phyloP scores from a whole-genome alignment of 2,329 filamentous ascomycete genomes.

The Malbranchea cinnamomea region DNA sequence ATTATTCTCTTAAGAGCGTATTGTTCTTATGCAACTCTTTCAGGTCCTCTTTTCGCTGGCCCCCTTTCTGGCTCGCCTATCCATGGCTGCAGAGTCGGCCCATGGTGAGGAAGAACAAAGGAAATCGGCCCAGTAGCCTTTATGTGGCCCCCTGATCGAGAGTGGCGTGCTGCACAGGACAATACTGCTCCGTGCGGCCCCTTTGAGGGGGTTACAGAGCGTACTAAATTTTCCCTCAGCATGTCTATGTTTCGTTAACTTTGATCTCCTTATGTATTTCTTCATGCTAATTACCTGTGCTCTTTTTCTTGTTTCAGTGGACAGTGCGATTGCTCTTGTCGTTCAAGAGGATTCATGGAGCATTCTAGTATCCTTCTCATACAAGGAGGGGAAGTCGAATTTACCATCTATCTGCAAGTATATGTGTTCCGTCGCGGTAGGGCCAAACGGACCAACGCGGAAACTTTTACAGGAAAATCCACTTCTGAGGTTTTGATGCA shows the following conservation, averaged over 20 bases:
- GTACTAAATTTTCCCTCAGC: conserved; percentile 44
- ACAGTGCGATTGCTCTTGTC: conserved; percentile 40
- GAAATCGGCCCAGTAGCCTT: conserved; percentile 44
- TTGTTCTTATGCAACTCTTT: too few species aligned
- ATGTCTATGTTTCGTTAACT: conserved; percentile 11
- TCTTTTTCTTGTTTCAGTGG: conserved; percentile 23
- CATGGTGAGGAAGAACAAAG: conserved; percentile 10
- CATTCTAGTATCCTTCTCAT: conserved; percentile 40
- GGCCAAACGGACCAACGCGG: too few species aligned
- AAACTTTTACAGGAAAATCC: too few species aligned
- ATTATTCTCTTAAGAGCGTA: too few species aligned
- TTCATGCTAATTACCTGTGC: too few species aligned
- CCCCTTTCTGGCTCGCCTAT: too few species aligned
- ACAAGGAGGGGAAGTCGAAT: conserved; percentile 35
- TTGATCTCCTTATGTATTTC: background rate
- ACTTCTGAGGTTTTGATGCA: too few species aligned
- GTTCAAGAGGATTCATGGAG: conserved; percentile 44
- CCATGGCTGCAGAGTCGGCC: background rate
- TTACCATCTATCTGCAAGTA: too few species aligned
- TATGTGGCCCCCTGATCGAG: conserved; percentile 44
- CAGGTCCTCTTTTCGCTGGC: too few species aligned
- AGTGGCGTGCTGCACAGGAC: conserved; percentile 40
- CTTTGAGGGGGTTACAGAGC: conserved; percentile 29
- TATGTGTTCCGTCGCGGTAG: too few species aligned
- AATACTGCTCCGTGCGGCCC: conserved; percentile 46